A percentile compares a stretch with the other conserved stretches of the same genome.
Conservation (phyloP, 1,284 basidiomycete genomes). For the Moesziomyces sp. region DNA sequence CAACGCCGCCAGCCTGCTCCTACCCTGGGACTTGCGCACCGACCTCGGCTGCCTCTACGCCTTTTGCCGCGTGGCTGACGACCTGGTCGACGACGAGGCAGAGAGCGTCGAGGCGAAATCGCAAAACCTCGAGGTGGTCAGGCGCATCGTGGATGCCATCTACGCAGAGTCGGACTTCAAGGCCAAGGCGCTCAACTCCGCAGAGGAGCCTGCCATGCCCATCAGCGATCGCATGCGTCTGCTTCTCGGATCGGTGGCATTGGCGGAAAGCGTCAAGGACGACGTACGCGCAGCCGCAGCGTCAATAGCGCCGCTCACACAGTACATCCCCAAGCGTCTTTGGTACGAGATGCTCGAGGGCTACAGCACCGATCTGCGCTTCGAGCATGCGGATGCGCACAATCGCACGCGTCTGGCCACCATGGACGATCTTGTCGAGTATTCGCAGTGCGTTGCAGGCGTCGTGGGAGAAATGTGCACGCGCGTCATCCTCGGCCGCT, state of each 20-base stretch:
- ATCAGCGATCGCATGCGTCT: slow-evolving; percentile 24
- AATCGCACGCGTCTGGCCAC: slow-evolving; percentile 16
- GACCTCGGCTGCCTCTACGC: slow-evolving; percentile 61
- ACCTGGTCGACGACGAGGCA: slow-evolving; percentile 53
- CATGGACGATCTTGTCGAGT: slow-evolving; percentile 53
- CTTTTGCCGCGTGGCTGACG: slow-evolving; percentile 57
- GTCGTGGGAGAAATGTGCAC: slow-evolving; percentile 62
- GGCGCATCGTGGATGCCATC: slow-evolving; percentile 35
- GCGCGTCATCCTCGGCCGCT: slow-evolving; percentile 52
- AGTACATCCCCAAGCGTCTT: slow-evolving; percentile 47
- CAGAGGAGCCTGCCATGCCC: neutral
- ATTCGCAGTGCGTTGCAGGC: slow-evolving; percentile 61
- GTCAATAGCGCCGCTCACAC: slow-evolving; percentile 48
- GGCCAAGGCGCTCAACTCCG: neutral
- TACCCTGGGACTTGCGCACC: slow-evolving; percentile 61
- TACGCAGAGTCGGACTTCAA: slow-evolving; percentile 7
- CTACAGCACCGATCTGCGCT: slow-evolving; percentile 47
- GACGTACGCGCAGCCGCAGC: slow-evolving; percentile 46
- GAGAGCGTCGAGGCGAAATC: slow-evolving; percentile 27
- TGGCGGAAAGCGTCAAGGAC: slow-evolving; percentile 18
- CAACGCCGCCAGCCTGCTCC: slow-evolving; percentile 49
- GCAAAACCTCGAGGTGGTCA: slow-evolving; percentile 27
- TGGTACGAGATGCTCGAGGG: slow-evolving; percentile 60
- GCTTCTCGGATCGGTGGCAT: slow-evolving; percentile 10
- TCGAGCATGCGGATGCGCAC: slow-evolving; percentile 26